Base-by-base conservation (phyloP, 306 rosid species). In the Coriaria nepalensis region DNA sequence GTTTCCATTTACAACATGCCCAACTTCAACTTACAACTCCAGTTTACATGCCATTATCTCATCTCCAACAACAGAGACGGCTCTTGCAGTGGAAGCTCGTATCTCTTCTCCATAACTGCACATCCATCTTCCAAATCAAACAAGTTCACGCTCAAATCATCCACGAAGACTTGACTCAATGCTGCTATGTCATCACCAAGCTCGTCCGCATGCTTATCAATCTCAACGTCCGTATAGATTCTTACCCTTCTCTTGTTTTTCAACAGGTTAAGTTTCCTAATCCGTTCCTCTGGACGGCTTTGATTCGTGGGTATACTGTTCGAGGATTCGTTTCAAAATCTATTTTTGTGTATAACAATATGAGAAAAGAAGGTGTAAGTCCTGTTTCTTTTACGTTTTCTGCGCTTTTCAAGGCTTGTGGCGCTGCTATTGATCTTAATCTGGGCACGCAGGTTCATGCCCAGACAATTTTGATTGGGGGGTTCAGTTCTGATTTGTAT, bases 331-430 rank as follows among this genome's bases (percentile, higher is more conserved):
- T 75, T 0, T 57, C 50, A 0, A 69, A 82, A 46, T 71, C 86
- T 7, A 35, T 72, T 52, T 46, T 32, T n/a, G 40, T 73, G 45
- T 87, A 78, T 59, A 12, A 52, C 43, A 48, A 67, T 45, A 83
- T 87, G 93, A 66, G 92, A 29, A 45, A 11, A 43, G 47, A 45
- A 13, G 65, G 78, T 29, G 32, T 54, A 2, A 15, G 47, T 10
- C 94, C 94, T 4, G 61, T 83, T 2, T 83, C 93, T 4, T 87
- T 87, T 53, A 83, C 94, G 15, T 87, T 80, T 70, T 69, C 87
- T 3, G 79, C 94, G 38, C 71, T 87, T 36, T 76, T 83, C 9
- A 71, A 86, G 43, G 86, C 73, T 35, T 80, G 68, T 40, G 75
- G 66, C 35, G 62, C 66, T 5, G 42, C 35, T 9, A 42, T 37